These are phyloP conservation scores for Pseudogymnoascus sp. DNA, from an alignment of 2,329 filamentous ascomycete species.

Conservation along the genomic window DNA sequence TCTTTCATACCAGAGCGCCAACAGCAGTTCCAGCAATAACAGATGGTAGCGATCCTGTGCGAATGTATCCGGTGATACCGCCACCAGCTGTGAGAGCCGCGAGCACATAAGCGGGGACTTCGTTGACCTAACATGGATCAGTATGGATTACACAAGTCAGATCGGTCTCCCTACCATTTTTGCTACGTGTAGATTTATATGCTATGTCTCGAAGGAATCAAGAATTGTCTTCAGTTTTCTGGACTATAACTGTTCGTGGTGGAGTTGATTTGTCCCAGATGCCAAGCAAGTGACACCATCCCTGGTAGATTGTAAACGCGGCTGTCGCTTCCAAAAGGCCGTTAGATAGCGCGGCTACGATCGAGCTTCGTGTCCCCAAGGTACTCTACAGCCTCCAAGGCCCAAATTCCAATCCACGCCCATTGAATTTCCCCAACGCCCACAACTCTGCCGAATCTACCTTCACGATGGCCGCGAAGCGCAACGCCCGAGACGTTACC, in stretches of 20 bases:
- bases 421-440: constrained; percentile 11
- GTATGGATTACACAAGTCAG: not conserved
- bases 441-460: constrained; percentile 17
- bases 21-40: constrained; percentile 79
- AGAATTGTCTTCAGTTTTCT: not conserved
- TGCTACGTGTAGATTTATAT: not conserved
- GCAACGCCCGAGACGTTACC: constrained; percentile 29
- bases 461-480: constrained; percentile 45
- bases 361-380: constrained; percentile 25
- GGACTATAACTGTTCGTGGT: constrained; percentile 1
- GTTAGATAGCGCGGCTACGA: constrained; percentile 14
- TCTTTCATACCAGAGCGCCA: constrained; percentile 50
- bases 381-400: constrained; percentile 10
- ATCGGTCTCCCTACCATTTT: not conserved
- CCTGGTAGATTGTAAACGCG: not conserved
- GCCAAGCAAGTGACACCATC: constrained; percentile 4
- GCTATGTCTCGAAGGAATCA: not conserved
- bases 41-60: constrained; percentile 79
- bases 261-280: not conserved
- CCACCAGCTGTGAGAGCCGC: constrained; percentile 77
- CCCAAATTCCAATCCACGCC: not conserved
- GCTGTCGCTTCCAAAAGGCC: not conserved
- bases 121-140: constrained; percentile 30
- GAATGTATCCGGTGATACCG: constrained; percentile 78
- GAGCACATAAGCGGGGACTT: constrained; percentile 67